Evolutionary conservation across 352 stramenopile genomes (phyloP).

Genomic region (Pythium phragmiticola): DNA sequence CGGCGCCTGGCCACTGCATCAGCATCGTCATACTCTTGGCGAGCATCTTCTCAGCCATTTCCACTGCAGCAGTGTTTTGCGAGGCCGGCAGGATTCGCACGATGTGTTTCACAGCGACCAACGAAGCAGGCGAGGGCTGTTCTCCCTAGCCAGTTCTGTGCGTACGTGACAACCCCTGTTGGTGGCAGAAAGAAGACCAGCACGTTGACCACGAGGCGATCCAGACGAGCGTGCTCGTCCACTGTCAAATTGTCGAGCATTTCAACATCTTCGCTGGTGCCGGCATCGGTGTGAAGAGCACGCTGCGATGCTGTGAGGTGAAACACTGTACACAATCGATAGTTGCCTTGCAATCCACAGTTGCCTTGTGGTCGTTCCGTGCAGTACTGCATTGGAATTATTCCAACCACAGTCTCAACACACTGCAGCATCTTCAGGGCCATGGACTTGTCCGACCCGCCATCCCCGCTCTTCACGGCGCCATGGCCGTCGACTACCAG

Average conservation of each 20-base stretch:
- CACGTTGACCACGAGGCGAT: conserved; percentile 9
- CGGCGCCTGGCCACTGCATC: conserved; percentile 17
- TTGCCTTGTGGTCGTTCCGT: too few relatives aligned
- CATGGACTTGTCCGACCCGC: too few relatives aligned
- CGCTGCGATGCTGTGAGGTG: conserved; percentile 17
- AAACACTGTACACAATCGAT: too few relatives aligned
- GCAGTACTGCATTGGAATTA: too few relatives aligned
- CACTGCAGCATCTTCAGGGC: too few relatives aligned
- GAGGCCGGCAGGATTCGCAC: conserved; percentile 3
- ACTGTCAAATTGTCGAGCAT: conserved; percentile 13
- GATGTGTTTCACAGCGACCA: conserved; percentile 5
- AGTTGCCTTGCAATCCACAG: too few relatives aligned
- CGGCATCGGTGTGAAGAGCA: conserved; percentile 22
- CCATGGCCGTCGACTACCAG: too few relatives aligned
- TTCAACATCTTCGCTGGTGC: conserved; percentile 11
- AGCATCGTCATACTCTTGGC: conserved; percentile 11
- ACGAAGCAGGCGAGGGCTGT: background rate
- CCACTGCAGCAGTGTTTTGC: background rate
- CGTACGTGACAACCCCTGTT: background rate
- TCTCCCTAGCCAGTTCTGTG: conserved; percentile 12
- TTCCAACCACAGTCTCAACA: too few relatives aligned
- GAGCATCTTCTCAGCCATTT: background rate
- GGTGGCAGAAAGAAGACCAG: conserved; percentile 17
- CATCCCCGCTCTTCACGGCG: too few relatives aligned
- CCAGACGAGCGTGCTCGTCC: conserved; percentile 17